Evolutionary conservation across 345 rosid genomes (phyloP).

Genomic region (Sonneratia caseolaris): DNA sequence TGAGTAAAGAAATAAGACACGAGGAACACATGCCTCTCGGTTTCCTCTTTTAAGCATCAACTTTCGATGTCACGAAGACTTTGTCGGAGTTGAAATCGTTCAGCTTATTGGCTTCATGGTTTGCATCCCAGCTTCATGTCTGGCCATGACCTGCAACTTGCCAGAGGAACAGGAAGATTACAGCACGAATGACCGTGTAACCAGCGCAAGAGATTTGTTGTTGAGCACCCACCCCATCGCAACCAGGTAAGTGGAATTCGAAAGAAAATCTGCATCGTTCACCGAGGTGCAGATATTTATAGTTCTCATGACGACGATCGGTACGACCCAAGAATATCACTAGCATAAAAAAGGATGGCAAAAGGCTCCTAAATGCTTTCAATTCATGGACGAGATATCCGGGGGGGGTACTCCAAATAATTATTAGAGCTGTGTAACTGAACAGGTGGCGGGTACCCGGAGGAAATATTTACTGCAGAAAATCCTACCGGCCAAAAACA

Average conservation of each 20-base stretch:
- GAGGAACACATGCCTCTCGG: neutral
- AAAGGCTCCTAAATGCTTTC: neutral
- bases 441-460: neutral
- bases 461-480: neutral
- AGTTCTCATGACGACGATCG: neutral
- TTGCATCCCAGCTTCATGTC: too few relatives aligned
- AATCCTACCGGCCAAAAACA: neutral
- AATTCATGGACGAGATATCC: neutral
- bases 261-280: too few relatives aligned
- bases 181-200: too few relatives aligned
- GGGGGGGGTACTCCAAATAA: neutral
- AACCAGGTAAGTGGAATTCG: too few relatives aligned
- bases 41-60: neutral
- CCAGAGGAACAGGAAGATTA: too few relatives aligned
- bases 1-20: neutral
- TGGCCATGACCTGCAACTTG: too few relatives aligned
- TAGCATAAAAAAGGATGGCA: neutral
- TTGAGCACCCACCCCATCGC: too few relatives aligned
- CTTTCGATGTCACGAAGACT: too few relatives aligned
- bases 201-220: too few relatives aligned
- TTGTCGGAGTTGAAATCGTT: too few relatives aligned
- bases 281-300: too few relatives aligned
- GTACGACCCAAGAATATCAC: neutral
- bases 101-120: too few relatives aligned
- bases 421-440: neutral